Conservation (phyloP, 2,329 filamentous ascomycete genomes). For the Malbranchea zuffiana region DNA sequence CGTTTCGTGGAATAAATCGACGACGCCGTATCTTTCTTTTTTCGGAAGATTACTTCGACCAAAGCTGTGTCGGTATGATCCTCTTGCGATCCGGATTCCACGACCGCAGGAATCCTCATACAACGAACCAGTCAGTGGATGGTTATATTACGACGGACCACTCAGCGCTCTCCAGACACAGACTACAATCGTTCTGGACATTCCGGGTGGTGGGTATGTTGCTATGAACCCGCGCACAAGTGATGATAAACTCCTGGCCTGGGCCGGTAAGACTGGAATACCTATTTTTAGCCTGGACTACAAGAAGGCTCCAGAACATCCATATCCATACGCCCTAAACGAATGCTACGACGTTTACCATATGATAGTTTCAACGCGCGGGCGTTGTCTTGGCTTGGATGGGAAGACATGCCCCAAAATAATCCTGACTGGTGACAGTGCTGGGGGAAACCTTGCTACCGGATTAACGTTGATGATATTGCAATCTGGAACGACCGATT, state of each 20-base stretch:
- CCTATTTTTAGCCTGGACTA: conserved; percentile 89
- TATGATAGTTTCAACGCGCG: conserved; percentile 59
- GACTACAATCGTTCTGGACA: conserved; percentile 69
- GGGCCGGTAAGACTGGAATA: conserved; percentile 80
- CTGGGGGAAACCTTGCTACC: conserved; percentile 69
- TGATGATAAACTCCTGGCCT: conserved; percentile 86
- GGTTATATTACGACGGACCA: conserved; percentile 91
- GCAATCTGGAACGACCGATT: conserved; percentile 54
- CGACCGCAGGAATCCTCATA: conserved; percentile 71
- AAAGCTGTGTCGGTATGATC: conserved; percentile 66
- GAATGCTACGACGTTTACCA: conserved; percentile 82
- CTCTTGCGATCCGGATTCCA: conserved; percentile 72
- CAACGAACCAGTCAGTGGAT: conserved; percentile 68
- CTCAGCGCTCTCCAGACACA: conserved; percentile 65
- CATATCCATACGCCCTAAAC: conserved; percentile 75
- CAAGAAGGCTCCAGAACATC: conserved; percentile 71
- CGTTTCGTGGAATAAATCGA: conserved; percentile 91
- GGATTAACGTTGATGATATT: conserved; percentile 81
- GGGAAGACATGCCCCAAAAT: conserved; percentile 56
- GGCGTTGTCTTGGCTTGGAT: conserved; percentile 63
- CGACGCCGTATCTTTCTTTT: conserved; percentile 69
- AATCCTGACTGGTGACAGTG: conserved; percentile 68
- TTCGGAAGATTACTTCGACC: conserved; percentile 64
- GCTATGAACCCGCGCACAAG: conserved; percentile 93
- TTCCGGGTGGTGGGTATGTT: conserved; percentile 90